Conservation (phyloP, 371 early-diverging fungal genomes). For the Apophysomyces sp. region DNA sequence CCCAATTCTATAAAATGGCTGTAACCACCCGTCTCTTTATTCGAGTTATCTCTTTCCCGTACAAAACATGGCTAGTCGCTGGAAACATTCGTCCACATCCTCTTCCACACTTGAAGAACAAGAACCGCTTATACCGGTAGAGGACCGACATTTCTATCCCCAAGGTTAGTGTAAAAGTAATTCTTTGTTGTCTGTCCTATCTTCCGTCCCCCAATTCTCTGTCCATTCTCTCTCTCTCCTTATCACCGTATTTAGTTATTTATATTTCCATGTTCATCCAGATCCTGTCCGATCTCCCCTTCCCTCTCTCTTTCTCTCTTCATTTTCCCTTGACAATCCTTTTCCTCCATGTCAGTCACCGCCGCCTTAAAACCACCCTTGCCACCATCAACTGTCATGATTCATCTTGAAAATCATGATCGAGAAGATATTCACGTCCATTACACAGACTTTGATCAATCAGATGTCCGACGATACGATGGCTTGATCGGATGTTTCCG, state of each 20-base stretch:
- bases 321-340: no score
- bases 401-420: background rate
- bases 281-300: background rate
- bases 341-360: background rate
- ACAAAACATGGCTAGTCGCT: background rate
- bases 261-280: background rate
- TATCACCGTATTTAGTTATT: background rate
- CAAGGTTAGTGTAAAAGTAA: background rate
- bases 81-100: background rate
- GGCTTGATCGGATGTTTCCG: background rate
- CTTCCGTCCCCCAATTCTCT: background rate
- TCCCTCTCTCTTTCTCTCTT: no score
- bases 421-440: background rate
- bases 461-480: background rate
- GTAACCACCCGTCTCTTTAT: no score
- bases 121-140: background rate
- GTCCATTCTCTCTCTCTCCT: background rate
- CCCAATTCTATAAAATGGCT: no score
- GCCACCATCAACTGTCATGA: background rate
- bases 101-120: background rate
- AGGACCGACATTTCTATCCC: background rate
- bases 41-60: background rate
- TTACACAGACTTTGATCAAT: background rate
- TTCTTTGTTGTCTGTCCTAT: background rate
- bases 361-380: background rate